These are phyloP conservation scores for Podospora fimiseda DNA, from an alignment of 495 filamentous ascomycete genomes.

Conservation along the genomic window DNA sequence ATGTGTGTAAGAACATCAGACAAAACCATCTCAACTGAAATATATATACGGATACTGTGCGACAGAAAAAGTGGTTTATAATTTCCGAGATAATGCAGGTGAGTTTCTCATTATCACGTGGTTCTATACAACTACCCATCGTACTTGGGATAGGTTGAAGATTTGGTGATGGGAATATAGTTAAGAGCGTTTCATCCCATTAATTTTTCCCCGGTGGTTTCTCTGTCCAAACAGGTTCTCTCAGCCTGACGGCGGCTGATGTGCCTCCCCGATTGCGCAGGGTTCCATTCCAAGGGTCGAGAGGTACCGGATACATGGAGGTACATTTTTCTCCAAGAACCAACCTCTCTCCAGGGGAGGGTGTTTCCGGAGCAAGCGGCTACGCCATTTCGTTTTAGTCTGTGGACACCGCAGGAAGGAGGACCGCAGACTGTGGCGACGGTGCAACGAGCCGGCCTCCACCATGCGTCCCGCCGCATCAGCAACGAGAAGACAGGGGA, in stretches of 20 bases:
- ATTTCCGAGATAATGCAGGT: too few species aligned
- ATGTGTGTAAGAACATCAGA: too few species aligned
- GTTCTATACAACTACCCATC: too few species aligned
- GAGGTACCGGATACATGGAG: slow-evolving; percentile 20
- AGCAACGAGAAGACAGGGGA: slow-evolving; percentile 14
- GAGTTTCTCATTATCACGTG: too few species aligned
- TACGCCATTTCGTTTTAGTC: slow-evolving; percentile 26
- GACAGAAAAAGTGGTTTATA: too few species aligned
- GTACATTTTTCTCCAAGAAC: slow-evolving; percentile 14
- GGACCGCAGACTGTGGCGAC: slow-evolving; percentile 20
- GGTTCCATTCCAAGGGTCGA: slow-evolving; percentile 15
- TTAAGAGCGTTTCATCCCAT: slow-evolving; percentile 6
- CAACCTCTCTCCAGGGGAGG: slow-evolving; percentile 20
- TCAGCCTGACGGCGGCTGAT: slow-evolving; percentile 7
- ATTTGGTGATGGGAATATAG: too few species aligned
- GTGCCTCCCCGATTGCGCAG: slow-evolving; percentile 6
- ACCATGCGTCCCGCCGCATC: slow-evolving; percentile 24
- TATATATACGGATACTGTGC: background rate
- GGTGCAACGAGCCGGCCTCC: slow-evolving; percentile 19
- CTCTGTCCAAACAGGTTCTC: slow-evolving; percentile 5
- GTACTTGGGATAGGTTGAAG: too few species aligned
- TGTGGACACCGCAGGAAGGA: slow-evolving; percentile 15
- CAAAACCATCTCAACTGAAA: background rate
- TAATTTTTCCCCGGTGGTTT: slow-evolving; percentile 3
- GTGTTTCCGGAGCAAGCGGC: slow-evolving; percentile 31